phyloP scores from a whole-genome alignment of 78 protist genomes.

The Diacronema lutheri region DNA sequence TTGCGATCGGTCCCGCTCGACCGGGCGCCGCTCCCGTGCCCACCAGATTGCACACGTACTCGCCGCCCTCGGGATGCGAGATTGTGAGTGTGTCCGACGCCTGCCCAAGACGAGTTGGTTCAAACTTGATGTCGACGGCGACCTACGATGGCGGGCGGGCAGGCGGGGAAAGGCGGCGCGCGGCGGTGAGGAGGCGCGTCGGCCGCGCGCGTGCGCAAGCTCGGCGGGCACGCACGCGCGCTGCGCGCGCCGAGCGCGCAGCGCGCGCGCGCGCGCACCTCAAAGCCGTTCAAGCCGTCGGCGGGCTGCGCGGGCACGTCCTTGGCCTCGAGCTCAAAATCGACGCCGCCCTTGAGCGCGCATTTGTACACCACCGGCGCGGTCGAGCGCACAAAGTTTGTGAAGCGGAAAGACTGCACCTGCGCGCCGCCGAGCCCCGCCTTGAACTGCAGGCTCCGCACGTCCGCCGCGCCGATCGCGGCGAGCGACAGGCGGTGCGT shows the following conservation, averaged over 20 bases:
- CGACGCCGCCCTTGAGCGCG: neutral
- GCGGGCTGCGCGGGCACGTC: constrained; percentile 40
- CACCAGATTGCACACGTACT: constrained; percentile 40
- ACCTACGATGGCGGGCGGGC: constrained; percentile 34
- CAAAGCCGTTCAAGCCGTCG: neutral
- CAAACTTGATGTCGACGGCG: constrained; percentile 57
- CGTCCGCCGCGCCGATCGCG: constrained; percentile 34
- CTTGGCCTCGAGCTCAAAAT: neutral
- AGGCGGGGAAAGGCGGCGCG: neutral
- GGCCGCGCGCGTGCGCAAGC: too few species aligned
- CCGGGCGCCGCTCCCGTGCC: constrained; percentile 61
- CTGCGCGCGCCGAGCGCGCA: too few species aligned
- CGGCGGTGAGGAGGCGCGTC: neutral
- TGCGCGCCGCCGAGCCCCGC: constrained; percentile 40
- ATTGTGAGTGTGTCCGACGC: constrained; percentile 27
- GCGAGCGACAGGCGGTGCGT: constrained; percentile 34
- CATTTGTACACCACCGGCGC: constrained; percentile 16
- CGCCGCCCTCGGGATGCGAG: constrained; percentile 61
- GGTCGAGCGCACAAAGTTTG: neutral
- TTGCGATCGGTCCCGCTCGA: constrained; percentile 72
- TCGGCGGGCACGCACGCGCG: too few species aligned
- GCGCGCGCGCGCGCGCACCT: neutral
- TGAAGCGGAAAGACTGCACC: constrained; percentile 48
- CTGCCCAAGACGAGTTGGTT: constrained; percentile 64
- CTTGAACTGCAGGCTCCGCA: constrained; percentile 27